Conservation (phyloP, 176 grass and related monocot genomes). For the Avena eriantha region DNA sequence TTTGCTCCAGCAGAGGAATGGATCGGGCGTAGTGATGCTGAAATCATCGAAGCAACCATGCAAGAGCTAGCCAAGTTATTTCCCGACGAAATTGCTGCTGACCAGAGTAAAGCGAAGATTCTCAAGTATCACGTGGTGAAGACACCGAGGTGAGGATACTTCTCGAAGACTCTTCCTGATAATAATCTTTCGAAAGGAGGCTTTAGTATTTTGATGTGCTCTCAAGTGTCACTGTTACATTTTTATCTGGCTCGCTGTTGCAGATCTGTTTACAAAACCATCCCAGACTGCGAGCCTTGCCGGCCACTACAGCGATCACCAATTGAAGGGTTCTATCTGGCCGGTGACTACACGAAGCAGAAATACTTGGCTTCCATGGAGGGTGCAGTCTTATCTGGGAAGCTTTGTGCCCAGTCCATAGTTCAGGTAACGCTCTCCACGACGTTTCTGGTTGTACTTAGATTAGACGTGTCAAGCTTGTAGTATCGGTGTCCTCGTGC, state of each 20-base stretch:
- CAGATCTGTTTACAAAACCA: conserved; percentile 96
- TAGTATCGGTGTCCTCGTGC: neutral
- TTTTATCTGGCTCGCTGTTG: conserved; percentile 32
- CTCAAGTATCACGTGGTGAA: conserved; percentile 93
- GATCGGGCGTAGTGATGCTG: conserved; percentile 74
- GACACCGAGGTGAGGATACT: conserved; percentile 75
- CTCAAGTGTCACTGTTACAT: neutral
- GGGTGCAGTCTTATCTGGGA: conserved; percentile 86
- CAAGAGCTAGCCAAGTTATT: conserved; percentile 91
- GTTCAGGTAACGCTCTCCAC: conserved; percentile 61
- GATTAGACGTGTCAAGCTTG: too few species aligned
- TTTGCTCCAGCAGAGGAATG: conserved; percentile 98
- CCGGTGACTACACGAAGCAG: conserved; percentile 97
- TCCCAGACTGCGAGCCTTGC: conserved; percentile 88
- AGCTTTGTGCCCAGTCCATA: conserved; percentile 88
- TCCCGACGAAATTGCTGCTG: conserved; percentile 91
- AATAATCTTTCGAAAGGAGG: conserved; percentile 11
- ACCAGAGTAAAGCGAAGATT: conserved; percentile 95
- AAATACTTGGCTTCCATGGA: conserved; percentile 99
- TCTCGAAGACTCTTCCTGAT: neutral
- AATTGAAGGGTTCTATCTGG: conserved; percentile 88
- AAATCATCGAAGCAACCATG: conserved; percentile 93
- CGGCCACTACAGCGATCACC: conserved; percentile 88
- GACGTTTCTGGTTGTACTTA: neutral
- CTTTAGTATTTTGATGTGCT: neutral